Evolutionary conservation across 2,329 filamentous ascomycete genomes (phyloP).

Genomic region (Celoporthe dispersa): DNA sequence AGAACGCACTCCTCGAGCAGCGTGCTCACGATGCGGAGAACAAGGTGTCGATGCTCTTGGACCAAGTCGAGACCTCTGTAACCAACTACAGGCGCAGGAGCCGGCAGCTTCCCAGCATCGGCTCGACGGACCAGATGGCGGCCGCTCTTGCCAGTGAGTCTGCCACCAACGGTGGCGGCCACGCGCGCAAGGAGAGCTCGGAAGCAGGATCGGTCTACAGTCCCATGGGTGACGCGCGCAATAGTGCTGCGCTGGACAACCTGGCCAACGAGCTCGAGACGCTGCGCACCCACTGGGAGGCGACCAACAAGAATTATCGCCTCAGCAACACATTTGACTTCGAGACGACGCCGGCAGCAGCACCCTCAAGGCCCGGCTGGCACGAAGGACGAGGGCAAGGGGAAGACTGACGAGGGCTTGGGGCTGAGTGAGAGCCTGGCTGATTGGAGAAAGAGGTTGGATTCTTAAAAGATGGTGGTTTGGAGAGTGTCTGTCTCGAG

Average conservation of each 20-base stretch:
- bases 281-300: conserved; percentile 90
- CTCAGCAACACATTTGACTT: conserved; percentile 90
- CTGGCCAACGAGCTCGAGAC: conserved; percentile 92
- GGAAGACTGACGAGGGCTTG: conserved; percentile 38
- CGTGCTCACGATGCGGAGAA: conserved; percentile 89
- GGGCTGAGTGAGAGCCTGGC: conserved; percentile 73
- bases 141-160: conserved; percentile 38
- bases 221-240: conserved; percentile 57
- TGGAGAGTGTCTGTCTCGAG: conserved; percentile 16
- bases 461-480: conserved; percentile 51
- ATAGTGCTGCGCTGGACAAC: conserved; percentile 79
- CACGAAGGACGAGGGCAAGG: conserved; percentile 45
- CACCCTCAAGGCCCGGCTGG: conserved; percentile 33
- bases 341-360: conserved; percentile 49
- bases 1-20: conserved; percentile 80
- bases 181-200: conserved; percentile 60
- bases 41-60: conserved; percentile 88
- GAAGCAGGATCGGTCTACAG: conserved; percentile 67
- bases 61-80: conserved; percentile 92
- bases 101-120: conserved; percentile 59
- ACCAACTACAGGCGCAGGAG: conserved; percentile 89
- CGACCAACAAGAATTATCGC: conserved; percentile 92
- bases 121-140: conserved; percentile 49
- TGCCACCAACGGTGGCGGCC: conserved; percentile 47
- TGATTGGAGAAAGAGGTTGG: conserved; percentile 80